Conservation (phyloP, 345 rosid genomes). For the Citrus unshiu region DNA sequence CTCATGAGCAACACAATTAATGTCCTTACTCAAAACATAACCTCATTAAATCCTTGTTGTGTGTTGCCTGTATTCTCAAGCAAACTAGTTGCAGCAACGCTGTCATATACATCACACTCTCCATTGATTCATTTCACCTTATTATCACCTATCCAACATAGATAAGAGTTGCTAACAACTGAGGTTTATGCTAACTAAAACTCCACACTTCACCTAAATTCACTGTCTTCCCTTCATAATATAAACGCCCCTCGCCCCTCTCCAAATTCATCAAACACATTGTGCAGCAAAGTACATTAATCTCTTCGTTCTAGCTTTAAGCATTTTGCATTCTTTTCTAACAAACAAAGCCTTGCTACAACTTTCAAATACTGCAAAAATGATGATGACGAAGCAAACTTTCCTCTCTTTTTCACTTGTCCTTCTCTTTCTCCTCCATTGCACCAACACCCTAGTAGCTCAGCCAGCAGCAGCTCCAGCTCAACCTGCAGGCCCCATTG, state of each 20-base stretch:
- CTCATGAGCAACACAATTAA: background rate
- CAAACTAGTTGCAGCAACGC: constrained; percentile 38
- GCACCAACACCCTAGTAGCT: constrained; percentile 11
- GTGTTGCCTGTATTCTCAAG: constrained; percentile 40
- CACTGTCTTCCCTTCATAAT: background rate
- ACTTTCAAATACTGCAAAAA: background rate
- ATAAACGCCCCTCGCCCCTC: background rate
- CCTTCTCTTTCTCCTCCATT: constrained; percentile 20
- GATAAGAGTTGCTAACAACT: constrained; percentile 17
- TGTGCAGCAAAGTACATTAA: background rate
- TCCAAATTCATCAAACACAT: constrained; percentile 3
- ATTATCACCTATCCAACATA: background rate
- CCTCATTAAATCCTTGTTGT: constrained; percentile 18
- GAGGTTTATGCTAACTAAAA: constrained; percentile 7
- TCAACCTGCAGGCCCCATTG: background rate
- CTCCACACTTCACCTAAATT: constrained; percentile 1
- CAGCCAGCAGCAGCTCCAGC: constrained; percentile 25
- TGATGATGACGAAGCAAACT: background rate
- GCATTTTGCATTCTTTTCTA: background rate
- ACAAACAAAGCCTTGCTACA: background rate
- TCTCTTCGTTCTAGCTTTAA: background rate
- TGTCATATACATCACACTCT: background rate
- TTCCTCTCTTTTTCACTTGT: constrained; percentile 15
- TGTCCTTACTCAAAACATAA: constrained; percentile 8
- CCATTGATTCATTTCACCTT: constrained; percentile 3